Percentiles rank a stretch among this genome's conserved stretches.
Evolutionary conservation across 495 filamentous ascomycete genomes (phyloP).

Genomic region (Talaromyces proteolyticus): DNA sequence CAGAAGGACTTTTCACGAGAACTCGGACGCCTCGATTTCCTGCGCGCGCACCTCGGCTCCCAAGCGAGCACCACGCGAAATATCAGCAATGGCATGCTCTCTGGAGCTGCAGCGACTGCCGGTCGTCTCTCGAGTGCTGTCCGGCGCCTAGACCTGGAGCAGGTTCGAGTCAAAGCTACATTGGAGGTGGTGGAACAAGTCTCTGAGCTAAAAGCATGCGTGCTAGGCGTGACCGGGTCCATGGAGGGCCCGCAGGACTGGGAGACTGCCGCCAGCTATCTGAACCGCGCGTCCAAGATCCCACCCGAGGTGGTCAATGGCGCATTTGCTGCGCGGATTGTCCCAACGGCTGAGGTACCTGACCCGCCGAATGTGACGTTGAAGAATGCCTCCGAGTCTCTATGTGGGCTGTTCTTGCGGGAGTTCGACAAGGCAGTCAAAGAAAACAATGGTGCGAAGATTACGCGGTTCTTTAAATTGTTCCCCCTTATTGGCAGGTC

Average conservation of each 20-base stretch:
- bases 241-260: constrained; percentile 99
- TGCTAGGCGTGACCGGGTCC: constrained; percentile 87
- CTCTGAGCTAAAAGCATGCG: constrained; percentile 90
- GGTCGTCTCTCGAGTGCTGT: constrained; percentile 79
- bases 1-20: constrained; percentile 81
- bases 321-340: constrained; percentile 86
- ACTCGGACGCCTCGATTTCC: constrained; percentile 78
- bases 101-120: constrained; percentile 78
- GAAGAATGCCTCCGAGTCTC: constrained; percentile 74
- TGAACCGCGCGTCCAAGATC: constrained; percentile 74
- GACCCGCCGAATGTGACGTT: constrained; percentile 86
- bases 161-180: constrained; percentile 82
- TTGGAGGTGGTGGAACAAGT: constrained; percentile 93
- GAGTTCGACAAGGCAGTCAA: constrained; percentile 92
- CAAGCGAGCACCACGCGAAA: constrained; percentile 79
- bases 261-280: constrained; percentile 90
- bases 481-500: constrained; percentile 91
- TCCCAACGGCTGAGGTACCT: constrained; percentile 91
- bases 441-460: constrained; percentile 75
- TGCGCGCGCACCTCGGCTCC: constrained; percentile 80
- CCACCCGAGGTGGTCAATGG: constrained; percentile 73
- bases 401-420: constrained; percentile 83
- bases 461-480: constrained; percentile 96
- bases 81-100: constrained; percentile 85
- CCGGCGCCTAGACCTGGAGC: constrained; percentile 79